These are phyloP conservation scores for Trichophyton benhamiae DNA, from an alignment of 2,329 filamentous ascomycete species.

Conservation along the genomic window DNA sequence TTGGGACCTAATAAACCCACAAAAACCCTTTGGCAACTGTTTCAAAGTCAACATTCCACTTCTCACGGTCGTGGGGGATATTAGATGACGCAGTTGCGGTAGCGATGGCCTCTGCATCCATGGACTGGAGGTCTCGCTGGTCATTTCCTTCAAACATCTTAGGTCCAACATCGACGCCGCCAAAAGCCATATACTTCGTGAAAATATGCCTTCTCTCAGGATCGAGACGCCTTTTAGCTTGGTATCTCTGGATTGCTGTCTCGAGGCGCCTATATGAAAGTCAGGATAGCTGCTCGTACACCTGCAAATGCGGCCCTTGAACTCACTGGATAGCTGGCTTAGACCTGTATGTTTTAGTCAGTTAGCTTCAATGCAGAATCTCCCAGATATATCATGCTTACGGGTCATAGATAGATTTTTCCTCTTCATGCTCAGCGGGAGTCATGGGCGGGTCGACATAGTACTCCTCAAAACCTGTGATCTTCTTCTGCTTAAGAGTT, in stretches of 20 bases:
- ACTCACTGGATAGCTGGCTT: conserved; percentile 48
- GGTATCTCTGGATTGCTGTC: conserved; percentile 70
- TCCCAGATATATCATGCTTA: conserved; percentile 30
- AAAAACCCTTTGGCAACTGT: conserved; percentile 67
- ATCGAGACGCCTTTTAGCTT: conserved; percentile 62
- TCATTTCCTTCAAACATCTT: conserved; percentile 54
- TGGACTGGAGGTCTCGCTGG: conserved; percentile 48
- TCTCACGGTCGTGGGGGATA: conserved; percentile 43
- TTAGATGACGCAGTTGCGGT: conserved; percentile 44
- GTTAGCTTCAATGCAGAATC: background rate
- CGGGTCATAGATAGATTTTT: conserved; percentile 56
- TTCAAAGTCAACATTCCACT: conserved; percentile 70
- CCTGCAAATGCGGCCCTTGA: background rate
- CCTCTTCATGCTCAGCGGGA: conserved; percentile 52
- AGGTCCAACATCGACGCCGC: conserved; percentile 56
- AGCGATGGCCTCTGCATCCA: conserved; percentile 53
- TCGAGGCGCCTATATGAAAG: conserved; percentile 56
- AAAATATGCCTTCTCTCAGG: conserved; percentile 53
- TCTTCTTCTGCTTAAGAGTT: conserved; percentile 25
- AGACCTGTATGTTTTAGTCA: conserved; percentile 26
- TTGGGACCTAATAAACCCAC: conserved; percentile 36
- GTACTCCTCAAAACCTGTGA: conserved; percentile 66
- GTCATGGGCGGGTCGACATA: conserved; percentile 71
- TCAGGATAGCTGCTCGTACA: background rate
- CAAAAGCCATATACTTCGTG: conserved; percentile 67